phyloP scores from a whole-genome alignment of 2,329 filamentous ascomycete species.

The Annulohypoxylon truncatum region DNA sequence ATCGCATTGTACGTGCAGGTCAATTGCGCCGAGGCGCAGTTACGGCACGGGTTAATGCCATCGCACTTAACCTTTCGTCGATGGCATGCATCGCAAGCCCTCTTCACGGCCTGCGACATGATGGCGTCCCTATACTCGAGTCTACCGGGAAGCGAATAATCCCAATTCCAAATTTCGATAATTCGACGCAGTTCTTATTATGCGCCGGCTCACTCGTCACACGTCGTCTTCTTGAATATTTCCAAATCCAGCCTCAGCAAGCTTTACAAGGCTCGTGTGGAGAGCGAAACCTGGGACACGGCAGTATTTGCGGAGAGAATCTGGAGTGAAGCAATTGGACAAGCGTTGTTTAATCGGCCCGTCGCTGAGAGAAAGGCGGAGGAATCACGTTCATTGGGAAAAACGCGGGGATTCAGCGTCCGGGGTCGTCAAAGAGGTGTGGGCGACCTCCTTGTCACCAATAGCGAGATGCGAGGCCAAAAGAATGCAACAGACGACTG shows the following conservation, averaged over 20 bases:
- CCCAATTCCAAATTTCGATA: conserved; percentile 11
- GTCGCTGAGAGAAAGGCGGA: conserved; percentile 50
- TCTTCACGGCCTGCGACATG: conserved; percentile 57
- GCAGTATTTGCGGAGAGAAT: conserved; percentile 42
- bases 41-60: conserved; percentile 76
- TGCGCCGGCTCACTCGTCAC: conserved; percentile 24
- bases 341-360: conserved; percentile 51
- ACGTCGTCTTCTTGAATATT: conserved; percentile 32
- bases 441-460: conserved; percentile 20
- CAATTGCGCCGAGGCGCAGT: conserved; percentile 74
- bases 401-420: conserved; percentile 37
- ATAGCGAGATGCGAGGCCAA: conserved; percentile 8
- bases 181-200: conserved; percentile 19
- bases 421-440: conserved; percentile 34
- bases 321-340: conserved; percentile 46
- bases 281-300: conserved; percentile 27
- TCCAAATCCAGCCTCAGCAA: conserved; percentile 27
- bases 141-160: conserved; percentile 5
- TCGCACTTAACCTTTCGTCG: conserved; percentile 81
- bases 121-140: conserved; percentile 22
- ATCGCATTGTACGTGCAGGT: conserved; percentile 80
- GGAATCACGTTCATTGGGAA: conserved; percentile 44
- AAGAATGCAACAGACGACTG: conserved; percentile 28
- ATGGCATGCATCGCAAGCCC: conserved; percentile 79
- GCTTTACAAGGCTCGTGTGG: conserved; percentile 33